Evolutionary conservation across 176 grass and related monocot species (phyloP), one percentile per base, ranked within the genome.

Genomic region (Rhynchospora breviuscula): DNA sequence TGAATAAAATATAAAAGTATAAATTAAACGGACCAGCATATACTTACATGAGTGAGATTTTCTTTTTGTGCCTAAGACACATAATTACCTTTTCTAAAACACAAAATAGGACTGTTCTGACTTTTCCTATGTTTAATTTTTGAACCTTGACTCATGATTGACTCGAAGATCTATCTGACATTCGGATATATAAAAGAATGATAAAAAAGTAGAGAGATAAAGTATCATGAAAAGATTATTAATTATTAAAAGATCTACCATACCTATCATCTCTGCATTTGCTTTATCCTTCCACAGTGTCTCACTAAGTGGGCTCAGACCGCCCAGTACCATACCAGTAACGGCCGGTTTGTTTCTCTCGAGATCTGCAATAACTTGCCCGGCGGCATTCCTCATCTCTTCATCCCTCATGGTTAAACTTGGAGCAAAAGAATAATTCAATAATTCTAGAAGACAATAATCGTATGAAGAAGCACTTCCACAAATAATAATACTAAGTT

Each of bases 241-340:
- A 40, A 45, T 18, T n/a, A 70, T n/a, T 0, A 45, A 31, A 45
- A 46, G 22, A 76, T 76, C 48, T 54, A 54, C 7, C 46, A 67
- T 67, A 82, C 80, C 93, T 31, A 95, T 84, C 83, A 93, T 51
- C 33, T 77, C 94, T 14, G 67, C 79, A 48, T 77, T 83, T 13
- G 87, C 57, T 90, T 80, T 78, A 67, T 95, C 93, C 80, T 85
- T 87, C 96, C 96, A 95, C 70, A 99, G 91, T n/a, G 96, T 95
- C 88, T 98, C 96, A 76, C 96, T 99, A 2, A 99, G 93, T 78
- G 96, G 96, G 85, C 93, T 95, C 35, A 97, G 87, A 72, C 84
- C 87, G 47, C 69, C 78, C 64, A 46, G 62, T 77, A 79, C 26
- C 59, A 78, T 78, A 52, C 74, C 93, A 0, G 74, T 70, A 6